Percentiles rank a stretch among this genome's conserved stretches.
These are phyloP conservation scores for Barbarea vulgaris DNA, from an alignment of 345 rosid genomes.

Conservation along the genomic window DNA sequence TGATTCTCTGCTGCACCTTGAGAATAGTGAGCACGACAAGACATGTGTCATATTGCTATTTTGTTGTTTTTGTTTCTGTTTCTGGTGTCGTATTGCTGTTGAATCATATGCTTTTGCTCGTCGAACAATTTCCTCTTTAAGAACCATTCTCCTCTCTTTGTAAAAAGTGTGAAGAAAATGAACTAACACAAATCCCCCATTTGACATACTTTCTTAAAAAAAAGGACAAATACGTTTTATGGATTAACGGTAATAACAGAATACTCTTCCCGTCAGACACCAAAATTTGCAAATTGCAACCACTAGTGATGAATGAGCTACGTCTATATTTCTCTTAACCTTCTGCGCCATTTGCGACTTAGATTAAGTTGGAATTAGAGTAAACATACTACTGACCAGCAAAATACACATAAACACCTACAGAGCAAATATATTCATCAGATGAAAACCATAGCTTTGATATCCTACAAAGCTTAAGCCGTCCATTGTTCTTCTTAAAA, in stretches of 20 bases:
- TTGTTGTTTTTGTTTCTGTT: not conserved
- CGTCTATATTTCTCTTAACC: not conserved
- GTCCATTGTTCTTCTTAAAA: not conserved
- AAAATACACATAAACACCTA: not conserved
- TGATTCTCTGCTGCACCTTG: conserved; percentile 8
- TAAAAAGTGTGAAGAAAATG: not conserved
- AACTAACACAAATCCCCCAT: not conserved
- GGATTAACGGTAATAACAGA: not conserved
- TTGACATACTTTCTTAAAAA: not conserved
- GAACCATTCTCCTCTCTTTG: not conserved
- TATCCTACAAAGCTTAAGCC: not conserved
- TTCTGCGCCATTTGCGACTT: not conserved
- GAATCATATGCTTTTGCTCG: not conserved
- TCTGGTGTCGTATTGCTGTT: not conserved
- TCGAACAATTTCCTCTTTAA: not conserved
- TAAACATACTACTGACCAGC: not conserved
- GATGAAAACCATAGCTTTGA: not conserved
- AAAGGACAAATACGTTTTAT: not conserved
- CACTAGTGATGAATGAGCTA: not conserved
- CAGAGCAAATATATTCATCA: not conserved
- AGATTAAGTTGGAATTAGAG: not conserved
- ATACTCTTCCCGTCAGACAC: not conserved
- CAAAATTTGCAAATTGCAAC: not conserved
- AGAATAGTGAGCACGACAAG: not conserved
- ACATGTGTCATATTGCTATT: not conserved